Evolutionary conservation across 352 stramenopile genomes (phyloP), one percentile per base, ranked within the genome.

Genomic region (Phytophthora ohioensis): DNA sequence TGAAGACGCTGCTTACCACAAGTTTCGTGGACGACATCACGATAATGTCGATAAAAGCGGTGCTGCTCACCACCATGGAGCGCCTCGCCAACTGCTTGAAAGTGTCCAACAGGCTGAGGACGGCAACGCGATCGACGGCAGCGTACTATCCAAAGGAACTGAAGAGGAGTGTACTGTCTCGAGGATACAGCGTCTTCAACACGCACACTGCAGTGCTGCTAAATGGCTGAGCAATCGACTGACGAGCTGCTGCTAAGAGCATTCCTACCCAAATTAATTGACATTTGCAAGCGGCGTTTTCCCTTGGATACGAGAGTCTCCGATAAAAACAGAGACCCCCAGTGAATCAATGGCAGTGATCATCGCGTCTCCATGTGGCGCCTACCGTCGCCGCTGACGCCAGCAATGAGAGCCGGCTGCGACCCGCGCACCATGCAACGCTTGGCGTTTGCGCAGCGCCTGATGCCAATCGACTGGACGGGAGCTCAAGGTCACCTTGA

Each of bases 371-470:
- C 21, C 21, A 27, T 27, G 21, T 27, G 21, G 21, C 21, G 21
- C 21, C 21, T 27, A 27, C 21, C 21, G 21, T 27, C 21, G 7
- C n/a, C 41, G 4, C 41, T 46, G 41, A 10, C 13, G 31, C 17
- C 49, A 56, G 13, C 15, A 6, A 42, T 13, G 58, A 58, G 58
- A 66, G 58, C 38, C 58, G 47, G 36, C 46, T 21, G 38, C 27
- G 36, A 51, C 60, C 62, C 51, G 49, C 60, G 13, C 38, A 62
- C 31, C 51, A 56, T 61, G 49, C 49, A 62, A 68, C 60, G 4
- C n/a, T 68, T 61, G 5, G 36, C 41, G 56, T 41, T 63, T 63
- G 42, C 61, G 42, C 34, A 63, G 61, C 42, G 30, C 34, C 38
- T 60, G 47, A 58, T 66, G 30, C 9, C 45, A 34, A 56, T 41